These are phyloP conservation scores for Cladosporium sp. DNA, from an alignment of 2,329 filamentous ascomycete genomes.

Conservation along the genomic window DNA sequence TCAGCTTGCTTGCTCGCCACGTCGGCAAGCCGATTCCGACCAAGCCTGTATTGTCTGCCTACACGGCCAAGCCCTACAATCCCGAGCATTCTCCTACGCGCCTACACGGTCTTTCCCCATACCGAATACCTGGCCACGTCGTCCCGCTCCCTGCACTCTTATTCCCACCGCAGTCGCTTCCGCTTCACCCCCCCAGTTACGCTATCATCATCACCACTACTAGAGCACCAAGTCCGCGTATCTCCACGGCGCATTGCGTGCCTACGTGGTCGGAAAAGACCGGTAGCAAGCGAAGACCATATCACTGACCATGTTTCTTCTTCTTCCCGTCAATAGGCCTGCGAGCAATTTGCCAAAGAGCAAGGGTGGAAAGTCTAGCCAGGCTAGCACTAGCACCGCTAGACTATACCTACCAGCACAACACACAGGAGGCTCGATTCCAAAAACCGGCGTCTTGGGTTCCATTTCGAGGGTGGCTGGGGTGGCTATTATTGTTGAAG, in stretches of 20 bases:
- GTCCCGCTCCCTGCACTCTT: not conserved
- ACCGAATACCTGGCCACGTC: not conserved
- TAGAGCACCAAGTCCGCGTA: not conserved
- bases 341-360: slow-evolving; percentile 94
- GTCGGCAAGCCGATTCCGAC: not conserved
- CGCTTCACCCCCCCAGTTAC: not conserved
- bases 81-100: not conserved
- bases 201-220: not conserved
- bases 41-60: not conserved
- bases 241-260: not conserved
- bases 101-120: not conserved
- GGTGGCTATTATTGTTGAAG: not conserved
- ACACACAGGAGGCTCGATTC: not conserved
- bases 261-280: not conserved
- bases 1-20: not conserved
- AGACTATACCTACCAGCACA: not conserved
- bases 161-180: not conserved
- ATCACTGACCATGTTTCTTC: not conserved
- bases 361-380: slow-evolving; percentile 52
- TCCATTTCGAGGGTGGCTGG: not conserved
- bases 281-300: not conserved
- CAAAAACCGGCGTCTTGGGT: not conserved
- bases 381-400: not conserved
- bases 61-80: not conserved
- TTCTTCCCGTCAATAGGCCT: slow-evolving; percentile 56